Percentiles rank a stretch among this genome's conserved stretches.
phyloP scores from a whole-genome alignment of 2,329 filamentous ascomycete genomes.

The Penicillium janthinellum region DNA sequence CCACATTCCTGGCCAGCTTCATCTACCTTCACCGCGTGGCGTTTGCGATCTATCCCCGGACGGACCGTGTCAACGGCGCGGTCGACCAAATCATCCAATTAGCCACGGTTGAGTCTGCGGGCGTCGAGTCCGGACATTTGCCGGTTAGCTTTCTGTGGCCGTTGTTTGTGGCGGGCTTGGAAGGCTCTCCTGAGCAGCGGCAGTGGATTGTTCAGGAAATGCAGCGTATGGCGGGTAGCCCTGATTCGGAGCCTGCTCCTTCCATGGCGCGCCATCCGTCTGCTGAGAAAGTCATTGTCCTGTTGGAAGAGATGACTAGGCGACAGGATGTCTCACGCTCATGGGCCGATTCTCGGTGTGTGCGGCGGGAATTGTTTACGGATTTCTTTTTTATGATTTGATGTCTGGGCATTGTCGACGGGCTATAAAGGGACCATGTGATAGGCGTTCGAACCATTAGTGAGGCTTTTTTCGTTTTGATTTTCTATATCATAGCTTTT shows the following conservation, averaged over 20 bases:
- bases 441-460: background rate
- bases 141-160: constrained; percentile 40
- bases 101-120: constrained; percentile 31
- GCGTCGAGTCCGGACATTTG: constrained; percentile 18
- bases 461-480: too few species aligned
- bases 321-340: constrained; percentile 38
- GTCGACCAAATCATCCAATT: constrained; percentile 41
- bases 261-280: constrained; percentile 32
- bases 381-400: constrained; percentile 39
- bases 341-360: constrained; percentile 39
- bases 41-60: constrained; percentile 42
- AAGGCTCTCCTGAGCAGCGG: constrained; percentile 35
- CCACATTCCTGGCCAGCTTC: constrained; percentile 40
- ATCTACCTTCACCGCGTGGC: constrained; percentile 42
- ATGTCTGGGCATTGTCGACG: constrained; percentile 1
- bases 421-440: constrained; percentile 5
- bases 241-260: constrained; percentile 10
- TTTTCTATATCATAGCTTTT: too few species aligned
- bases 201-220: constrained; percentile 38
- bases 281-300: constrained; percentile 32
- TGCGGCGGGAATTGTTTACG: constrained; percentile 37
- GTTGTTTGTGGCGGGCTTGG: constrained; percentile 37
- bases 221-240: constrained; percentile 32
- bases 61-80: constrained; percentile 38
- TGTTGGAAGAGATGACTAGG: constrained; percentile 39